phyloP scores from a whole-genome alignment of 768 basidiomycete species.

The Leucosporidium yakuticum region DNA sequence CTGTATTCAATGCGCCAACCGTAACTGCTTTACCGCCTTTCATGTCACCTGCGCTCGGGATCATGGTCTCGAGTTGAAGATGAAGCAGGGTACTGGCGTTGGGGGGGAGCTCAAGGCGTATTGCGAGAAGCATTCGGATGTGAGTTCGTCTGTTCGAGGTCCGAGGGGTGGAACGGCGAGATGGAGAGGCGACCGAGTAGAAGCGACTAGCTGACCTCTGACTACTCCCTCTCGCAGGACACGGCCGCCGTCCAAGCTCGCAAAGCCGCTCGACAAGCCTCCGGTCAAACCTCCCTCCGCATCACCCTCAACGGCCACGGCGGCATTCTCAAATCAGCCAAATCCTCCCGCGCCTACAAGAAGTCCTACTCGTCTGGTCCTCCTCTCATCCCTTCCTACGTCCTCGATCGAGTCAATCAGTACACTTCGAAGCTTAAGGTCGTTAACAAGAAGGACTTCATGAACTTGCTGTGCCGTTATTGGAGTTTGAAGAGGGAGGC shows the following conservation, averaged over 20 bases:
- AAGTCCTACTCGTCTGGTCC: slow-evolving; percentile 52
- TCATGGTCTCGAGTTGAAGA: slow-evolving; percentile 63
- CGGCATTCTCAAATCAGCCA: slow-evolving; percentile 47
- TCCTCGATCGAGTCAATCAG: slow-evolving; percentile 68
- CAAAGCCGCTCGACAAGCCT: neutral
- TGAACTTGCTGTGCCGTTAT: slow-evolving; percentile 74
- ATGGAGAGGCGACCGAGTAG: neutral
- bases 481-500: slow-evolving; percentile 98
- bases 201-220: neutral
- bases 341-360: slow-evolving; percentile 51
- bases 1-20: slow-evolving; percentile 91
- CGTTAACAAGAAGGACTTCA: slow-evolving; percentile 68
- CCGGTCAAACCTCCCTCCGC: neutral
- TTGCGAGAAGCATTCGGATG: slow-evolving; percentile 87
- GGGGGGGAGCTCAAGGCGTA: slow-evolving; percentile 58
- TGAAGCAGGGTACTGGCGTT: slow-evolving; percentile 39
- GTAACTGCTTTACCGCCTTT: slow-evolving; percentile 84
- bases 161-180: too few species aligned
- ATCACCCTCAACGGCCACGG: slow-evolving; percentile 1
- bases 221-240: neutral
- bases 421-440: slow-evolving; percentile 67
- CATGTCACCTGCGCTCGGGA: slow-evolving; percentile 90
- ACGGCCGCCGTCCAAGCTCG: neutral
- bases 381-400: slow-evolving; percentile 78
- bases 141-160: slow-evolving; percentile 45